phyloP scores from a whole-genome alignment of 78 protist genomes.

The Dictyostelium firmibasis region DNA sequence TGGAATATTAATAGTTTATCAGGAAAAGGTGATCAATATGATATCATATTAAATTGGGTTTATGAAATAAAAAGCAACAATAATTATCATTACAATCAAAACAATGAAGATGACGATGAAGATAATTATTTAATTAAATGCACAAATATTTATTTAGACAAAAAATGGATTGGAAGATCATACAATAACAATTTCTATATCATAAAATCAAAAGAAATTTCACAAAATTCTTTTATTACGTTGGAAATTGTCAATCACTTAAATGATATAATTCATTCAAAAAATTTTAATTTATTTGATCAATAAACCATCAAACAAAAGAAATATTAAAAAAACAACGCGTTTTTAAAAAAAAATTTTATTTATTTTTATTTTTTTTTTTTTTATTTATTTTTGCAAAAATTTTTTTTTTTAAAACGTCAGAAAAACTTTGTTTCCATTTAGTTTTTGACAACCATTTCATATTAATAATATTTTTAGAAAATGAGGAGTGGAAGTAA shows the following conservation, averaged over 20 bases:
- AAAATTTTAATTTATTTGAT: background rate
- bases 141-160: background rate
- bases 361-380: too few relatives aligned
- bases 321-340: too few relatives aligned
- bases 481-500: too few relatives aligned
- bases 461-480: too few relatives aligned
- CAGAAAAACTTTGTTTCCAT: too few relatives aligned
- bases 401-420: too few relatives aligned
- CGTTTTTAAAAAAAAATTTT: too few relatives aligned
- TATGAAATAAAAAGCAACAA: background rate
- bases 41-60: background rate
- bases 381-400: too few relatives aligned
- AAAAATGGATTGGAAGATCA: constrained; percentile 7
- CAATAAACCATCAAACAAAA: too few relatives aligned
- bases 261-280: background rate
- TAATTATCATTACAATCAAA: too few relatives aligned
- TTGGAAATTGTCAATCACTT: background rate
- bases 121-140: background rate
- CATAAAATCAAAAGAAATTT: background rate
- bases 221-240: background rate
- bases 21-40: background rate
- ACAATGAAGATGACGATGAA: background rate
- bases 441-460: too few relatives aligned
- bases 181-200: background rate
- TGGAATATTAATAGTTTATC: background rate